These are phyloP conservation scores for Gymnopus androsaceus DNA, from an alignment of 1,284 basidiomycete genomes.

Conservation along the genomic window DNA sequence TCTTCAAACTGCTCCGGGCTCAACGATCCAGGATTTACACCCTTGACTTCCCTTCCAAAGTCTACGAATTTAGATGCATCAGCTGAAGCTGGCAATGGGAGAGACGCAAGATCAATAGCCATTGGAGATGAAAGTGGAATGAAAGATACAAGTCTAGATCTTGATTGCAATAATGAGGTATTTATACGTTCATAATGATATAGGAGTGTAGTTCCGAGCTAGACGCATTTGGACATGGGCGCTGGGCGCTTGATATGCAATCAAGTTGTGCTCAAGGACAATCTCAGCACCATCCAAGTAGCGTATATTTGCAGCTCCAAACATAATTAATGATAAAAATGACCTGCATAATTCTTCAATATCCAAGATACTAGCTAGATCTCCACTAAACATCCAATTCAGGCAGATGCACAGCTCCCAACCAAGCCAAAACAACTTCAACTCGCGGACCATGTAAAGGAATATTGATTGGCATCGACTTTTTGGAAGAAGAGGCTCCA, in stretches of 20 bases:
- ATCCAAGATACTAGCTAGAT: not conserved
- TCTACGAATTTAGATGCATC: constrained; percentile 56
- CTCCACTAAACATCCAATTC: constrained; percentile 52
- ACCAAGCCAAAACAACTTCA: constrained; percentile 79
- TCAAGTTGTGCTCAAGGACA: too few relatives aligned
- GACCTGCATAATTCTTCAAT: not conserved
- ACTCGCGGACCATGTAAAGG: constrained; percentile 81
- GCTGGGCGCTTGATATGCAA: too few relatives aligned
- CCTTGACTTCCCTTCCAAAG: constrained; percentile 69
- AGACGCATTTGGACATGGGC: not conserved
- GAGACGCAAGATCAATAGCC: constrained; percentile 56
- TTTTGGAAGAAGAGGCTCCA: constrained; percentile 45
- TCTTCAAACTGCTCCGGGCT: constrained; percentile 57
- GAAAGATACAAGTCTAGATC: not conserved
- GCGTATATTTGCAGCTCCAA: too few relatives aligned
- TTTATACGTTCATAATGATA: not conserved
- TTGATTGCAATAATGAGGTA: not conserved
- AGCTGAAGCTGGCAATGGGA: constrained; percentile 61
- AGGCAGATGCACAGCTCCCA: constrained; percentile 73
- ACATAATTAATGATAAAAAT: too few relatives aligned
- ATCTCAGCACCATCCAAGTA: too few relatives aligned
- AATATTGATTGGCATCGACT: constrained; percentile 69
- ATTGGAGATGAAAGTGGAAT: constrained; percentile 31
- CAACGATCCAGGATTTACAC: constrained; percentile 59
- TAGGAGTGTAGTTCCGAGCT: not conserved